Percentiles rank a stretch among this genome's conserved stretches.
These are phyloP conservation scores for Ustilago bromivora DNA, from an alignment of 1,284 basidiomycete species.

Conservation along the genomic window DNA sequence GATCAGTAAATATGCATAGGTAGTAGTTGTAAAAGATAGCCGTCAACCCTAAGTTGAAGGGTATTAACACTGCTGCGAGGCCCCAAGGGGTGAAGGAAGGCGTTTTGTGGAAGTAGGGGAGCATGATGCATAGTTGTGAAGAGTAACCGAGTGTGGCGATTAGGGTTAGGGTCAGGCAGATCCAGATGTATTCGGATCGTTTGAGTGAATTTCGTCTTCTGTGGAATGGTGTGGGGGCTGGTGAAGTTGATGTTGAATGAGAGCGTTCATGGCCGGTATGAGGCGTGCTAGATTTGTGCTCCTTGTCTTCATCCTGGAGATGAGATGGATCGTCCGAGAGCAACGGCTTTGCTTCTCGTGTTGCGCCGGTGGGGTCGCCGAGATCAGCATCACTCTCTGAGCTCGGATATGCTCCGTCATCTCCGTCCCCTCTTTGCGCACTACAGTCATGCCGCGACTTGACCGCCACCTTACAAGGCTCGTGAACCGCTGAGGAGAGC, in stretches of 20 bases:
- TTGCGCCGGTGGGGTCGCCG: background rate
- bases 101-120: conserved; percentile 57
- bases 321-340: background rate
- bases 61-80: conserved; percentile 79
- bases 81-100: conserved; percentile 71
- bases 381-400: conserved; percentile 37
- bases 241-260: background rate
- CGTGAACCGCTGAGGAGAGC: background rate
- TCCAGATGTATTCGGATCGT: conserved; percentile 49
- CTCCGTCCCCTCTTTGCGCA: background rate
- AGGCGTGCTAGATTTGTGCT: background rate
- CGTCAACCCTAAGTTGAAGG: conserved; percentile 81
- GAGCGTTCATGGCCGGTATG: background rate
- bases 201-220: conserved; percentile 41
- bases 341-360: conserved; percentile 7
- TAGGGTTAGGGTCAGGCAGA: conserved; percentile 25
- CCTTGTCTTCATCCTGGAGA: background rate
- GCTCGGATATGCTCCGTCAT: conserved; percentile 24
- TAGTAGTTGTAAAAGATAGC: conserved; percentile 63
- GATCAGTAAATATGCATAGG: conserved; percentile 54
- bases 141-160: conserved; percentile 60
- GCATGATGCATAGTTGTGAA: conserved; percentile 62
- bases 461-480: too few species aligned
- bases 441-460: background rate
- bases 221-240: background rate